Conservation (phyloP, 148 eudicot species). For the Rheum nobile region DNA sequence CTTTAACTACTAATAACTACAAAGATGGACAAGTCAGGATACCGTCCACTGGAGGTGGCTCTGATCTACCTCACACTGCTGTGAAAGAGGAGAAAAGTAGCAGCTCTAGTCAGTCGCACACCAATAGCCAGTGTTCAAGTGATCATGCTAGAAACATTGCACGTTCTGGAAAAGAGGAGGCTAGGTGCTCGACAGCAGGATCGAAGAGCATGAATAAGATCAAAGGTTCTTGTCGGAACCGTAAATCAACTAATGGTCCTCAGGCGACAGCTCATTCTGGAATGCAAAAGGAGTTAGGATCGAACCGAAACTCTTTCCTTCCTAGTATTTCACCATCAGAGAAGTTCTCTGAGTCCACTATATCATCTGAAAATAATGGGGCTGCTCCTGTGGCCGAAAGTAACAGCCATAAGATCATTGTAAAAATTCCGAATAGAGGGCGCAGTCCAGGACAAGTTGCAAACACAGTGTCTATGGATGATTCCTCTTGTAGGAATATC, state of each 20-base stretch:
- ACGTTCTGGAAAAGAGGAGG: constrained; percentile 43
- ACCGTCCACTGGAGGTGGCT: constrained; percentile 14
- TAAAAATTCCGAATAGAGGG: constrained; percentile 57
- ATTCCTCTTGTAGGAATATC: constrained; percentile 36
- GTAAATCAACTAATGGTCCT: constrained; percentile 41
- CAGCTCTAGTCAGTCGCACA: constrained; percentile 71
- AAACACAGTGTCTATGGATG: constrained; percentile 36
- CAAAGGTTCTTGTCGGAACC: constrained; percentile 36
- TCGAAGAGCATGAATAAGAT: constrained; percentile 36
- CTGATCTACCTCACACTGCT: constrained; percentile 30
- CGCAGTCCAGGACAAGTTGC: constrained; percentile 49
- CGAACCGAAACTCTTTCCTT: constrained; percentile 18
- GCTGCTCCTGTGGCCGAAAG: constrained; percentile 35
- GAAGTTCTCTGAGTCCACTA: constrained; percentile 17
- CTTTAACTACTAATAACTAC: constrained; percentile 22
- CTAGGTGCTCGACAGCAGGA: constrained; percentile 43
- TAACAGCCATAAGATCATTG: constrained; percentile 56
- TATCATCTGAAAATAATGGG: constrained; percentile 18
- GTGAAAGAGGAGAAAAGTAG: constrained; percentile 57
- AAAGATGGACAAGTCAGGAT: constrained; percentile 29
- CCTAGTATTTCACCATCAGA: constrained; percentile 30
- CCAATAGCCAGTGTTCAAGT: constrained; percentile 57
- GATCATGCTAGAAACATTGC: constrained; percentile 36
- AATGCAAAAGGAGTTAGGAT: constrained; percentile 23
- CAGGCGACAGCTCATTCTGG: constrained; percentile 26